Evolutionary conservation across 305 asterid species (phyloP), one percentile per base, ranked within the genome.

Genomic region (Fraxinus baroniana): DNA sequence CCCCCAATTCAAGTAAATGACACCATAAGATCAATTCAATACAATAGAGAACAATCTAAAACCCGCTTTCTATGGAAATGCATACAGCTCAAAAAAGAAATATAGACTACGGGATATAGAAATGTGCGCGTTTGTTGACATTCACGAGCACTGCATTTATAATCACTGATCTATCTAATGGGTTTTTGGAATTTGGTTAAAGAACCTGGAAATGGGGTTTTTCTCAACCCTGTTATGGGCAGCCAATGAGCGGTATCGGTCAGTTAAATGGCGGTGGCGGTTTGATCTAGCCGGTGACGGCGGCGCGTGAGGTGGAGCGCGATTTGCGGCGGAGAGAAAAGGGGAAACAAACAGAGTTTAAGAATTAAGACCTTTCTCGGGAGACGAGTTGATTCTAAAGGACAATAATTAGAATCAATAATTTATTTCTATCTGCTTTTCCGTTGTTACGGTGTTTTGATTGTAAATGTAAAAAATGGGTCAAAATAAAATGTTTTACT

Each of bases 201-300:
- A 71, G 81, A 88, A 88, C 91, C 89, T 88, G 85, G 87, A 81
- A 60, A 83, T 73, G 86, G 88, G 84, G 87, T 74, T 78, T 80
- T 80, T 17, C 32, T 71, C 66, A 79, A 73, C 66, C 74, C 79
- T 70, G n/a, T 46, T 76, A 60, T n/a, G 74, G 80, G 37, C 39
- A 33, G 86, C 28, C 30, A 62, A 84, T 26, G 75, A 72, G 76
- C 36, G 60, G 82, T 46, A 28, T 77, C 64, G 36, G 85, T 18
- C 64, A 13, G 74, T 41, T 55, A 41, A 60, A 33, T 4, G 24
- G 79, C 76, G 71, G 0, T 13, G 60, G 30, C 17, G 20, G 81
- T 66, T 60, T 83, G 84, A 87, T 83, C 84, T 55, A 55, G 79
- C 37, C 77, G 70, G 80, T 49, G 85, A 68, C 12, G 84, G 82